These are phyloP conservation scores for Neurospora sp. DNA, from an alignment of 495 filamentous ascomycete genomes.

Conservation along the genomic window DNA sequence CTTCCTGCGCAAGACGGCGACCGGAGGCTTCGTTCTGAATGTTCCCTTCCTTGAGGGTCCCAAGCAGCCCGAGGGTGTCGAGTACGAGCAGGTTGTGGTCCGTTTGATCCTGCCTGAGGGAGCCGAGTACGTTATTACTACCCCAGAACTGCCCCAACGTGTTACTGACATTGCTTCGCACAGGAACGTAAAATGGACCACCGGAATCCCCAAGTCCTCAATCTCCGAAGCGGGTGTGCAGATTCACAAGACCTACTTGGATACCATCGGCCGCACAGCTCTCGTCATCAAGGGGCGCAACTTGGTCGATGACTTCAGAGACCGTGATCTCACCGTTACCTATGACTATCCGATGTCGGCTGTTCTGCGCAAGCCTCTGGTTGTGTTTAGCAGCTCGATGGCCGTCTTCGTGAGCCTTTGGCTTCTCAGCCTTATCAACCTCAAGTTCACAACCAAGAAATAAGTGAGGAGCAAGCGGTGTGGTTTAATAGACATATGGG, in stretches of 20 bases:
- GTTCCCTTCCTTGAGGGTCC: constrained; percentile 95
- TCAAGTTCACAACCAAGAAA: constrained; percentile 32
- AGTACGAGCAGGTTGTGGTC: constrained; percentile 72
- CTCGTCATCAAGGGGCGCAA: constrained; percentile 74
- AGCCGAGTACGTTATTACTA: constrained; percentile 55
- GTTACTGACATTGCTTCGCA: not conserved
- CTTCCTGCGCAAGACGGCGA: constrained; percentile 56
- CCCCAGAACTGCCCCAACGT: not conserved
- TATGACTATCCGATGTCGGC: constrained; percentile 76
- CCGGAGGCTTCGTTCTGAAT: constrained; percentile 70
- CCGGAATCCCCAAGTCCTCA: constrained; percentile 47
- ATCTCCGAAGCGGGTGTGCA: constrained; percentile 45
- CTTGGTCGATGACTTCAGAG: constrained; percentile 77
- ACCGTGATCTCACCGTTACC: constrained; percentile 71
- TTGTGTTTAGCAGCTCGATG: constrained; percentile 65
- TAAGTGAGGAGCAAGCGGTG: constrained; percentile 7
- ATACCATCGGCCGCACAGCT: constrained; percentile 79
- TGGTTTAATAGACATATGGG: constrained; percentile 7
- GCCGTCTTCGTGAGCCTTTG: constrained; percentile 66
- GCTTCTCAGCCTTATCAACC: constrained; percentile 65
- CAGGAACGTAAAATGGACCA: constrained; percentile 60
- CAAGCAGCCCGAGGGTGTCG: constrained; percentile 69
- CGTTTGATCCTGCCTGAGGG: constrained; percentile 86
- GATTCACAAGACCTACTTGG: constrained; percentile 70
- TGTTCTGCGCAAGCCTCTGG: constrained; percentile 72